These are phyloP conservation scores for Colletotrichum tofieldiae DNA, from an alignment of 2,329 filamentous ascomycete genomes.

Conservation along the genomic window DNA sequence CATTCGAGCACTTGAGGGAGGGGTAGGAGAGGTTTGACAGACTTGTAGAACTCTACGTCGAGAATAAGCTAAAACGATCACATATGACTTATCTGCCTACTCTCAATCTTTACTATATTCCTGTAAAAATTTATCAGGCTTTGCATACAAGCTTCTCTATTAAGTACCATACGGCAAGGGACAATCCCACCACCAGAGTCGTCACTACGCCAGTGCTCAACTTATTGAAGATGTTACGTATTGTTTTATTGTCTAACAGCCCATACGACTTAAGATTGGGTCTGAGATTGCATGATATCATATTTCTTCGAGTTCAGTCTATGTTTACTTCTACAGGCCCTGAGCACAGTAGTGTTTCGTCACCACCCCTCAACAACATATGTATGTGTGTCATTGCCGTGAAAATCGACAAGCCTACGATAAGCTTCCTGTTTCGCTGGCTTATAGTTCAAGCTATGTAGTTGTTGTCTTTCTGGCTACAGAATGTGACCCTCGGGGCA, in stretches of 20 bases:
- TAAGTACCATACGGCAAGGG: neutral
- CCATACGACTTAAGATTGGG: too few species aligned
- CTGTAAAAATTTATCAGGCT: neutral
- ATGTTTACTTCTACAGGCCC: neutral
- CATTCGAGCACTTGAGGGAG: neutral
- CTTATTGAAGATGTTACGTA: accelerated
- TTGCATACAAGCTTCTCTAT: neutral
- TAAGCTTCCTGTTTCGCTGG: neutral
- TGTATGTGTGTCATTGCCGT: neutral
- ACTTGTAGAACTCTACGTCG: neutral
- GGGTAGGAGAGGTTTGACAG: neutral
- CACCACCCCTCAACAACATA: neutral
- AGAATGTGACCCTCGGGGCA: too few species aligned
- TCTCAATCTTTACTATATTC: neutral
- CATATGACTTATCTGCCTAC: neutral
- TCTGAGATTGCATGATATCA: neutral
- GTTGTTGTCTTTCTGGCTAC: neutral
- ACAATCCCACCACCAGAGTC: neutral
- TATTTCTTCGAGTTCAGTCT: neutral
- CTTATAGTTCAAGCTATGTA: neutral
- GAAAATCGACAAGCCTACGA: too few species aligned
- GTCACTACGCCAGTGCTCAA: neutral
- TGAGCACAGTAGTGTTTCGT: neutral
- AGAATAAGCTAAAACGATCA: neutral
- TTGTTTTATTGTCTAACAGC: neutral